Evolutionary conservation across 1,139 yeast species (phyloP).

Genomic region (Torulaspora globosa): DNA sequence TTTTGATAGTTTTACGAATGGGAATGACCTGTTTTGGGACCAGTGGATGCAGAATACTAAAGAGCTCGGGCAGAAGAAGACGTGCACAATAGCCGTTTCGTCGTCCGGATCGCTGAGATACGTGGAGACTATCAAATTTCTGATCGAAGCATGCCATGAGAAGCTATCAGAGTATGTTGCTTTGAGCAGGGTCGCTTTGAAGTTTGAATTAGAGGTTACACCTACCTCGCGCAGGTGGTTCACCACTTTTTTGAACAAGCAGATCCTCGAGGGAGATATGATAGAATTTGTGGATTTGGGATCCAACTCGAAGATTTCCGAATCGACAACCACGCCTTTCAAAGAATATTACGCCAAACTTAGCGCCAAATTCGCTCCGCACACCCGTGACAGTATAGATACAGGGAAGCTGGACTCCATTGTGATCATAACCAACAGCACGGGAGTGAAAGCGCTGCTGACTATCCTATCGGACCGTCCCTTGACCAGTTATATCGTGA

Average conservation of each 20-base stretch:
- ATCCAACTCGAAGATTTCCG: conserved; percentile 15
- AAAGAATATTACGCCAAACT: conserved; percentile 34
- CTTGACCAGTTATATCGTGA: conserved; percentile 29
- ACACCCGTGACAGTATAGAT: background rate
- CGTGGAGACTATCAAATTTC: conserved; percentile 35
- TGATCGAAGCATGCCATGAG: conserved; percentile 30
- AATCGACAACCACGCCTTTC: conserved; percentile 29
- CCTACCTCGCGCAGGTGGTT: conserved; percentile 36
- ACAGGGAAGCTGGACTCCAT: conserved; percentile 25
- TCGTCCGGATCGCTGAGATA: conserved; percentile 36
- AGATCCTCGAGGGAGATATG: conserved; percentile 17
- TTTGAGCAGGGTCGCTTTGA: conserved; percentile 17
- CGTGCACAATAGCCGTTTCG: conserved; percentile 20
- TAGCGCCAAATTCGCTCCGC: conserved; percentile 26
- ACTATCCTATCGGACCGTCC: conserved; percentile 37
- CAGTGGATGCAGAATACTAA: conserved; percentile 1
- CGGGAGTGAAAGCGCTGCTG: conserved; percentile 36
- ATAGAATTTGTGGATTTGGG: conserved; percentile 23
- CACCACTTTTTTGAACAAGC: conserved; percentile 28
- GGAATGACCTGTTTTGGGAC: conserved; percentile 15
- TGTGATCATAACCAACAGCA: conserved; percentile 33
- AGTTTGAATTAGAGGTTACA: conserved; percentile 29
- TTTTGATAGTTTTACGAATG: conserved; percentile 28
- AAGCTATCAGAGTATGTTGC: conserved; percentile 14
- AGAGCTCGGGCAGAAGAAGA: conserved; percentile 5